phyloP scores from a whole-genome alignment of 1,139 yeast species.

The Kodamaea anthophila region DNA sequence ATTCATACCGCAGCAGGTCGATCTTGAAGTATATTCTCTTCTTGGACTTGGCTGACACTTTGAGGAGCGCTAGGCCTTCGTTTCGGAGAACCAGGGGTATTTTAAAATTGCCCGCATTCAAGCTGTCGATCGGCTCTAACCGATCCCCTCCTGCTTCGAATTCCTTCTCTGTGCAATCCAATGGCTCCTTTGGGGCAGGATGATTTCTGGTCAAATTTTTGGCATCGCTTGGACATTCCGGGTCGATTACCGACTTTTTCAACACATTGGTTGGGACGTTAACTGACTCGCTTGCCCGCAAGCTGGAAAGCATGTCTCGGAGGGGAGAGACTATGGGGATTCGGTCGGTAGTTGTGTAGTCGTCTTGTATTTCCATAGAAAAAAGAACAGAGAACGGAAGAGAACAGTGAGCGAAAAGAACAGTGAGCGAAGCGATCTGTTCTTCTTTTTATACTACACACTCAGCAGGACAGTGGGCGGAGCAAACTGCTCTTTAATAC shows the following conservation, averaged over 20 bases:
- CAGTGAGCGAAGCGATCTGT: too few species aligned
- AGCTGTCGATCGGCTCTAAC: background rate
- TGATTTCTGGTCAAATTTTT: background rate
- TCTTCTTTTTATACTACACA: too few species aligned
- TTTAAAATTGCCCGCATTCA: slow-evolving; percentile 6
- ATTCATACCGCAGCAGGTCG: slow-evolving; percentile 30
- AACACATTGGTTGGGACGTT: slow-evolving; percentile 5
- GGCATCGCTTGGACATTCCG: background rate
- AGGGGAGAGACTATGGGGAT: slow-evolving; percentile 22
- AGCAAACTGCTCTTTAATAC: too few species aligned
- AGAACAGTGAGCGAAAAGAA: too few species aligned
- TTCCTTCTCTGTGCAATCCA: too few species aligned
- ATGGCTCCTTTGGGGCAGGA: background rate
- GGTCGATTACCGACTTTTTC: slow-evolving; percentile 2
- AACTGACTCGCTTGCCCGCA: slow-evolving; percentile 19
- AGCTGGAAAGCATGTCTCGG: slow-evolving; percentile 17
- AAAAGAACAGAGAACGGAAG: too few species aligned
- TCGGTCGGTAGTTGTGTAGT: too few species aligned
- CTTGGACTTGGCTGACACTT: slow-evolving; percentile 66
- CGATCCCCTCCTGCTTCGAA: too few species aligned
- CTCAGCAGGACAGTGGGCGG: too few species aligned
- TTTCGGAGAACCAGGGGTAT: slow-evolving; percentile 25
- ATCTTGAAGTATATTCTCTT: slow-evolving; percentile 39
- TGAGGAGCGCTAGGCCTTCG: slow-evolving; percentile 47
- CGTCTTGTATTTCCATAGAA: slow-evolving; percentile 2